Evolutionary conservation across 192 early-diverging fungal genomes (phyloP).

Genomic region (Backusella circina): DNA sequence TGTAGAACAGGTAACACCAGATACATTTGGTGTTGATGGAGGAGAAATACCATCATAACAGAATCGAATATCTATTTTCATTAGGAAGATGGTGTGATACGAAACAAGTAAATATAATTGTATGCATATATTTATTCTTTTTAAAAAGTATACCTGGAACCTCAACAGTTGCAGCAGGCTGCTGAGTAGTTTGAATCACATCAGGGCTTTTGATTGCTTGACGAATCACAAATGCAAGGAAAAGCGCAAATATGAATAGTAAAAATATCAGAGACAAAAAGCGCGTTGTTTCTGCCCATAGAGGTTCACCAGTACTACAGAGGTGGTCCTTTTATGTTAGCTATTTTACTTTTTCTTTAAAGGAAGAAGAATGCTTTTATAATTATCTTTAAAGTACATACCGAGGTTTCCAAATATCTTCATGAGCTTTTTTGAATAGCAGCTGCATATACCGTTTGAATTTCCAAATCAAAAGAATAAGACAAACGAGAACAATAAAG

Average conservation of each 20-base stretch:
- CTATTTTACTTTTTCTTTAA: constrained; percentile 6
- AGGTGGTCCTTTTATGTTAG: constrained; percentile 13
- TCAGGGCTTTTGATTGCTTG: constrained; percentile 24
- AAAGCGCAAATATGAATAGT: constrained; percentile 16
- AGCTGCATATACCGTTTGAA: constrained; percentile 18
- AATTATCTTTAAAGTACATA: neutral
- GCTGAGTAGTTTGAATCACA: constrained; percentile 13
- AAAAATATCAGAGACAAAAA: constrained; percentile 20
- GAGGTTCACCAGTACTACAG: constrained; percentile 27
- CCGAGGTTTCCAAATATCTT: constrained; percentile 33
- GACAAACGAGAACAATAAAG: constrained; percentile 12
- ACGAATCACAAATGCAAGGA: constrained; percentile 21
- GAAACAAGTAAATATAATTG: neutral
- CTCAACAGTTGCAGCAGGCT: neutral
- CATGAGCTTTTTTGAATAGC: constrained; percentile 21
- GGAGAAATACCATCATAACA: constrained; percentile 27
- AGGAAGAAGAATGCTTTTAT: neutral
- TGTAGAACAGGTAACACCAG: constrained; percentile 12
- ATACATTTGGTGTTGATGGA: neutral
- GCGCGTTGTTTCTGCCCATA: constrained; percentile 33
- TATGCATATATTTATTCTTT: neutral
- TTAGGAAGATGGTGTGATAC: neutral
- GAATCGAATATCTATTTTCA: constrained; percentile 28
- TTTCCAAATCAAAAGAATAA: constrained; percentile 14
- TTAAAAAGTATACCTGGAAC: constrained; percentile 12